These are phyloP conservation scores for Kazachstania viticola DNA, from an alignment of 805 yeast genomes.

Conservation along the genomic window DNA sequence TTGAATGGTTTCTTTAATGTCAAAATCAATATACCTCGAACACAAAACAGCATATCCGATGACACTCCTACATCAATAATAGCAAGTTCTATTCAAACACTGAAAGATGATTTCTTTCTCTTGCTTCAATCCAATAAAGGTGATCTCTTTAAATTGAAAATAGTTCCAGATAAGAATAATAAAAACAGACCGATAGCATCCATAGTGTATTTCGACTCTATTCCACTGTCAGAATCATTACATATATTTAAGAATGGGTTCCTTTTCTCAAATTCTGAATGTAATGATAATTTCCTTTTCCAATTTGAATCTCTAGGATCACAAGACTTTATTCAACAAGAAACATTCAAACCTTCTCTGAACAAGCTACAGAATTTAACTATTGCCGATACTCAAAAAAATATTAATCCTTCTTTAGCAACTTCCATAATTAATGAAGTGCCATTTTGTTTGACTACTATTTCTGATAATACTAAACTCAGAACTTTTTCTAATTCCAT, in stretches of 20 bases:
- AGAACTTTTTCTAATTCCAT: slow-evolving; percentile 45
- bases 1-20: slow-evolving; percentile 27
- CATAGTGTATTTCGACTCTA: slow-evolving; percentile 68
- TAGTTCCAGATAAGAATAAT: slow-evolving; percentile 33
- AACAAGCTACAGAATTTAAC: slow-evolving; percentile 43
- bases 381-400: slow-evolving; percentile 37
- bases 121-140: slow-evolving; percentile 63
- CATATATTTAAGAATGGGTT: slow-evolving; percentile 66
- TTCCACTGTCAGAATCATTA: slow-evolving; percentile 46
- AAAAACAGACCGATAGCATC: slow-evolving; percentile 30
- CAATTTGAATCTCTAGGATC: slow-evolving; percentile 73
- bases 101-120: slow-evolving; percentile 52
- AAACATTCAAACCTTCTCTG: slow-evolving; percentile 18
- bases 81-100: slow-evolving; percentile 50
- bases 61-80: slow-evolving; percentile 31
- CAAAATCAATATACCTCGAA: slow-evolving; percentile 45
- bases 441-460: slow-evolving; percentile 22
- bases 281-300: slow-evolving; percentile 54
- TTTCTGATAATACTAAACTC: slow-evolving; percentile 25
- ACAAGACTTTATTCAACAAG: slow-evolving; percentile 12
- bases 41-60: slow-evolving; percentile 19
- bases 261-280: slow-evolving; percentile 53
- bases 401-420: slow-evolving; percentile 42
- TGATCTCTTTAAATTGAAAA: slow-evolving; percentile 58
- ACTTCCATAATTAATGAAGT: slow-evolving; percentile 24